Conservation (phyloP, 495 filamentous ascomycete genomes). For the Lepidopterella palustris region DNA sequence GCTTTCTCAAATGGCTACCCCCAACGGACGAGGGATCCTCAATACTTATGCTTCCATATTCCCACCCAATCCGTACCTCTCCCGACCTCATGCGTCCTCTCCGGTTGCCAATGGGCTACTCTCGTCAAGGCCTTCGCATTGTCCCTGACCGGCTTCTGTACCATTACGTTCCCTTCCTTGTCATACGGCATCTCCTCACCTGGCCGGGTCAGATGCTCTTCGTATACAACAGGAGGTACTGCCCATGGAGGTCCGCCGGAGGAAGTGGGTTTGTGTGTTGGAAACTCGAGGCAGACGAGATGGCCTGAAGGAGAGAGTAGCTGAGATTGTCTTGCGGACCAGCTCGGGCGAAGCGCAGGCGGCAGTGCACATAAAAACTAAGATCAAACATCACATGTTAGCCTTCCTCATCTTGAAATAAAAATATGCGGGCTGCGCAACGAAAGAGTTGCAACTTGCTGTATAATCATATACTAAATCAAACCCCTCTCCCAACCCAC, state of each 20-base stretch:
- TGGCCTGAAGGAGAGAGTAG: conserved; percentile 55
- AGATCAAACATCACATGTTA: conserved; percentile 1
- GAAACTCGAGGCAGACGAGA: conserved; percentile 77
- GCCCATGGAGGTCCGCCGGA: conserved; percentile 65
- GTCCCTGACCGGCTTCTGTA: conserved; percentile 38
- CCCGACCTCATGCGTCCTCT: conserved; percentile 54
- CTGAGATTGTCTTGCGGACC: conserved; percentile 59
- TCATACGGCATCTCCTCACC: conserved; percentile 60
- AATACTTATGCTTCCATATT: conserved; percentile 38
- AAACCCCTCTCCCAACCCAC: conserved; percentile 49
- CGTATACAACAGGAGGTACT: conserved; percentile 55
- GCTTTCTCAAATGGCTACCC: background rate
- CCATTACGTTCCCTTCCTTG: conserved; percentile 48
- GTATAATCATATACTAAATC: conserved; percentile 85
- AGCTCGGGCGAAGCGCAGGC: conserved; percentile 56
- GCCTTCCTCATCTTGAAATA: too few species aligned
- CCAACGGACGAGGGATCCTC: background rate
- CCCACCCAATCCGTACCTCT: conserved; percentile 56
- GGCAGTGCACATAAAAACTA: conserved; percentile 79
- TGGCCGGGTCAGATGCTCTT: conserved; percentile 58
- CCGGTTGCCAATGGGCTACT: conserved; percentile 59
- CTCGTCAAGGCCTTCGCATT: conserved; percentile 48
- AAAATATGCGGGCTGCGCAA: too few species aligned
- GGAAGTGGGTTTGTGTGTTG: conserved; percentile 57
- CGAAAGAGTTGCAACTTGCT: conserved; percentile 47